Evolutionary conservation across 2,329 filamentous ascomycete genomes (phyloP).

Genomic region (Pyrenochaeta sp.): DNA sequence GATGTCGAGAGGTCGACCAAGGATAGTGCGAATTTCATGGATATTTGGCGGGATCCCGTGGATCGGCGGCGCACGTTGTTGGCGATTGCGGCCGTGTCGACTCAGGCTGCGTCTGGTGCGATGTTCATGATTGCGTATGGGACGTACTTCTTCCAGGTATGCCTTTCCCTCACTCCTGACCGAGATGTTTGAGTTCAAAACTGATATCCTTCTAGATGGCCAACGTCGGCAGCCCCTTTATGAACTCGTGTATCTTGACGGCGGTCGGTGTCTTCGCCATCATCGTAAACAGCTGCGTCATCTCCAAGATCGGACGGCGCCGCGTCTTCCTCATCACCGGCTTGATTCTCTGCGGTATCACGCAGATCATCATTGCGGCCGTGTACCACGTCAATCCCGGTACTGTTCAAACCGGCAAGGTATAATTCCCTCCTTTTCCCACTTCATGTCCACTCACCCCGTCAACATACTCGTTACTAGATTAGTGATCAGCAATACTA

Average conservation of each 20-base stretch:
- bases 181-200: accelerated
- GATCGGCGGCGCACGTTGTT: conserved; percentile 61
- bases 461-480: too few relatives aligned
- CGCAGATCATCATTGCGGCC: conserved; percentile 62
- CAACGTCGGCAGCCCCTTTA: conserved; percentile 54
- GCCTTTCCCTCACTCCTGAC: neutral
- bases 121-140: conserved; percentile 56
- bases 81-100: conserved; percentile 57
- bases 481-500: neutral
- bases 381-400: conserved; percentile 59
- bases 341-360: conserved; percentile 61
- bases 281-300: conserved; percentile 60
- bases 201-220: conserved; percentile 28
- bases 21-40: conserved; percentile 57
- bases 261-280: conserved; percentile 63
- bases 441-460: too few relatives aligned
- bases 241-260: conserved; percentile 64
- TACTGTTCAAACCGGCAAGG: conserved; percentile 51
- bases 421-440: conserved; percentile 2
- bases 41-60: conserved; percentile 61
- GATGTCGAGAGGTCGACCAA: conserved; percentile 54
- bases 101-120: conserved; percentile 62
- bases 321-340: conserved; percentile 62
- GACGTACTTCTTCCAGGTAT: conserved; percentile 41
- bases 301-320: conserved; percentile 62